These are phyloP conservation scores for Fusarium aywerte DNA, from an alignment of 2,329 filamentous ascomycete species.

Conservation along the genomic window DNA sequence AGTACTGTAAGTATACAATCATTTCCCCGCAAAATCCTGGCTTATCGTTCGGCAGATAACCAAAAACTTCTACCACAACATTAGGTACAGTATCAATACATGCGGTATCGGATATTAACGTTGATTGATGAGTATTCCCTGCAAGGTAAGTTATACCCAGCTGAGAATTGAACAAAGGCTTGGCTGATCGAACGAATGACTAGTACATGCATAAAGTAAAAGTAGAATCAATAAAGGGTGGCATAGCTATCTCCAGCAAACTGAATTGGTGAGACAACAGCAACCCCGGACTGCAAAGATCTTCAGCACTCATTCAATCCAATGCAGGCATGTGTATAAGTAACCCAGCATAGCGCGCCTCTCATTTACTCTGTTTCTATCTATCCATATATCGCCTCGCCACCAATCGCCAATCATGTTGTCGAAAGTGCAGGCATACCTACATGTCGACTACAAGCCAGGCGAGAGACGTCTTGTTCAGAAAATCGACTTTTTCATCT, in stretches of 20 bases:
- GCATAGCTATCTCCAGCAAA: not conserved
- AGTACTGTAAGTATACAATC: too few species aligned
- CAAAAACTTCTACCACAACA: slow-evolving; percentile 2
- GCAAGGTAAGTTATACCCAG: not conserved
- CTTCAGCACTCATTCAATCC: not conserved
- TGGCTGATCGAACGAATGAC: not conserved
- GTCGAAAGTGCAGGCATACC: slow-evolving; percentile 48
- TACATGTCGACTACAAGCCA: slow-evolving; percentile 50
- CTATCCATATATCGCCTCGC: slow-evolving; percentile 11
- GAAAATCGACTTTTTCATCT: slow-evolving; percentile 72
- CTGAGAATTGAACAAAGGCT: not conserved
- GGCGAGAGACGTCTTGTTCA: slow-evolving; percentile 60
- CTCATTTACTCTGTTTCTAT: not conserved
- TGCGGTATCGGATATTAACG: not conserved
- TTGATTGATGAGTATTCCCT: not conserved
- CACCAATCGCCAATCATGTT: slow-evolving; percentile 16
- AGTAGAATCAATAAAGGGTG: not conserved
- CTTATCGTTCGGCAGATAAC: slow-evolving; percentile 24
- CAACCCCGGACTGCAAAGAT: slow-evolving; percentile 8
- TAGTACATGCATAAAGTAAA: not conserved
- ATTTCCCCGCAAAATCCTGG: slow-evolving; percentile 26
- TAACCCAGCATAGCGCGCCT: slow-evolving; percentile 8
- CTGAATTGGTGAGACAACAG: not conserved
- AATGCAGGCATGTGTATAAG: slow-evolving; percentile 21
- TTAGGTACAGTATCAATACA: too few species aligned